Base-by-base conservation (phyloP, 2,329 filamentous ascomycete species). In the Fusarium transvaalense region DNA sequence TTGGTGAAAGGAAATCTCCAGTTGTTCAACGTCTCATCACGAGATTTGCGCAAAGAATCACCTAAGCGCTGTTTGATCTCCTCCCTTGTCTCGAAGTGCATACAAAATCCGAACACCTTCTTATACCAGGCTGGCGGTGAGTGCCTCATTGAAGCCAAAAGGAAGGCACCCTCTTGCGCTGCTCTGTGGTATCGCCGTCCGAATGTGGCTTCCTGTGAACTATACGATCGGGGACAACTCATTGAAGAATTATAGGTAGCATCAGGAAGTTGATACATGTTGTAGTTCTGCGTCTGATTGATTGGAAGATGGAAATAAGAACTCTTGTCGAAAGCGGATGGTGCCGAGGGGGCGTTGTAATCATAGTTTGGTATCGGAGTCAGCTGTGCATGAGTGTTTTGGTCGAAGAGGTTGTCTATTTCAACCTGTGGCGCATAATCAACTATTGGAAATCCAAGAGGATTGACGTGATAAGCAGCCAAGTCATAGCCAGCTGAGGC, bases 1-100 rank as follows among this genome's bases (percentile, higher is more conserved):
- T 61, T 61, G 3, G 45, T 61, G 10, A 61, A 61, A 0, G 58
- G 56, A 15, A 29, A 53, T 12, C 10, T 45, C 58, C 58, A 61
- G 34, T 61, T 61, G 35, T 61, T 61, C 19, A 61, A 17, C 0
- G 58, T 45, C 1, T 7, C 10, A 5, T 61, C 38, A 1, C 14
- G 47, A 3, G 43, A 23, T 17, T 43, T 61, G 0, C 58, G 21
- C 2, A 61, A 13, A 15, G 21, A 12, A 5, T 61, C 45, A 0
- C 37, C 45, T 6, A 61, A 6, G 0, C 58, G 58, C 10, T 32
- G 21, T 4, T 17, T 29, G 9, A 61, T 61, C 15, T 61, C 58
- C 1, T 61, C 58, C 8, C 45, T 14, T 0, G 58, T 61, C 6
- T 61, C 58, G 1, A 61, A 61, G 17, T 61, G 58, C 43, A 61